phyloP scores from a whole-genome alignment of 495 filamentous ascomycete genomes.

The Podospora pseudopauciseta region DNA sequence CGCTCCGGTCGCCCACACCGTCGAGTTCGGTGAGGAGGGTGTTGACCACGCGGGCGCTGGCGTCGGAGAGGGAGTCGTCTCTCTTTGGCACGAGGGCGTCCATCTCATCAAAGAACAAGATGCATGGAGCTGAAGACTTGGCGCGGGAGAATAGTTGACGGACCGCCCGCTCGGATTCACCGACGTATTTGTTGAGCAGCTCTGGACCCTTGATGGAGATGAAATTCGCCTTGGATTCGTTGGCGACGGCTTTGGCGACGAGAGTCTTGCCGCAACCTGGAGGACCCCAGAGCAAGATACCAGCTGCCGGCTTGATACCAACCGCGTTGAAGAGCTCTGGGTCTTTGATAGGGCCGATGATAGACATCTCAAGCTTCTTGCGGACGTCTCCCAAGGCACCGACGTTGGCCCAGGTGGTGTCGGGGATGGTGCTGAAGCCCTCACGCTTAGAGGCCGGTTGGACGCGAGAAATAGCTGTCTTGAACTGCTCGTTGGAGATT shows the following conservation, averaged over 20 bases:
- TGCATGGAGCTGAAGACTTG: constrained; percentile 79
- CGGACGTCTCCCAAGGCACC: constrained; percentile 78
- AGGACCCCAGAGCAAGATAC: constrained; percentile 93
- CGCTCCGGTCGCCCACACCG: constrained; percentile 72
- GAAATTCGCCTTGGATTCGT: constrained; percentile 94
- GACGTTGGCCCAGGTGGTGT: constrained; percentile 92
- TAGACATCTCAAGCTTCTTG: constrained; percentile 77
- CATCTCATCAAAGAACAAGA: constrained; percentile 97
- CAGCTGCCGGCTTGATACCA: constrained; percentile 83
- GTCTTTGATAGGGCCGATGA: constrained; percentile 86
- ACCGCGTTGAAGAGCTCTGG: constrained; percentile 76
- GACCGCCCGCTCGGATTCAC: constrained; percentile 89
- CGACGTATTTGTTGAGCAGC: constrained; percentile 91
- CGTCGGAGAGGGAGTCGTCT: constrained; percentile 76
- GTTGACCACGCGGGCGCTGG: constrained; percentile 87
- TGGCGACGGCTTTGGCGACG: constrained; percentile 92
- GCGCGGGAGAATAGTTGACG: constrained; percentile 90
- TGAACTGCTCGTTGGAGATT: constrained; percentile 58
- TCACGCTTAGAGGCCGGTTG: constrained; percentile 93
- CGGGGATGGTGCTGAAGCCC: constrained; percentile 95
- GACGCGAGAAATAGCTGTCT: constrained; percentile 74
- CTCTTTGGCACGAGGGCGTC: constrained; percentile 87
- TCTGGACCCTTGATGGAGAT: constrained; percentile 97
- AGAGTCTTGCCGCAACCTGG: constrained; percentile 97
- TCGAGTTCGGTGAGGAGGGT: constrained; percentile 96